Conservation (phyloP, 768 basidiomycete species). For the Lactarius psammicola region DNA sequence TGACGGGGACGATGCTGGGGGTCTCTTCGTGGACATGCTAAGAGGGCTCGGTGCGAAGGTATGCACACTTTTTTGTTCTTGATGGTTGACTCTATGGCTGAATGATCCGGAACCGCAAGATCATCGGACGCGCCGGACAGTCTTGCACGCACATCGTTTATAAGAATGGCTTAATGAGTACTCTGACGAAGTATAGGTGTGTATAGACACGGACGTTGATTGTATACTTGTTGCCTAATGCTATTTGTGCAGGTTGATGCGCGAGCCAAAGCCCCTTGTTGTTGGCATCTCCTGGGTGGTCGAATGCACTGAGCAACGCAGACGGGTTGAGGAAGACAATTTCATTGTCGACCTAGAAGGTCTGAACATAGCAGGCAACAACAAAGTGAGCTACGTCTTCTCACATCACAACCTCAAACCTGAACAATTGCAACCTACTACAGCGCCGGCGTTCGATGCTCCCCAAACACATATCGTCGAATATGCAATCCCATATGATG, state of each 20-base stretch:
- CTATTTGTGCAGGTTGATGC: conserved; percentile 46
- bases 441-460: conserved; percentile 76
- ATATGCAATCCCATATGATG: conserved; percentile 8
- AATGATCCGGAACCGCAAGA: conserved; percentile 38
- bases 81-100: neutral
- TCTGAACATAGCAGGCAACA: conserved; percentile 55
- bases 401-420: neutral
- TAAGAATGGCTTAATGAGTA: conserved; percentile 78
- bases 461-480: conserved; percentile 49
- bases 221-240: neutral
- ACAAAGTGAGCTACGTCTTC: conserved; percentile 49
- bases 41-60: conserved; percentile 79
- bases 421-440: conserved; percentile 9
- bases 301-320: conserved; percentile 71
- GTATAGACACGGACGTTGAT: conserved; percentile 25
- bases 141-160: conserved; percentile 82
- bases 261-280: conserved; percentile 67
- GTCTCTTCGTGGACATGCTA: conserved; percentile 81
- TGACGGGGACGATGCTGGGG: conserved; percentile 77
- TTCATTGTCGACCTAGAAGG: conserved; percentile 62
- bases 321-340: conserved; percentile 59
- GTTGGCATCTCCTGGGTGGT: conserved; percentile 91
- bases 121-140: conserved; percentile 63
- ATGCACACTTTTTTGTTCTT: conserved; percentile 30
- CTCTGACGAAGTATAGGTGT: conserved; percentile 68